Base-by-base conservation (phyloP, 192 early-diverging fungal genomes). In the Obelidium mucronatum region DNA sequence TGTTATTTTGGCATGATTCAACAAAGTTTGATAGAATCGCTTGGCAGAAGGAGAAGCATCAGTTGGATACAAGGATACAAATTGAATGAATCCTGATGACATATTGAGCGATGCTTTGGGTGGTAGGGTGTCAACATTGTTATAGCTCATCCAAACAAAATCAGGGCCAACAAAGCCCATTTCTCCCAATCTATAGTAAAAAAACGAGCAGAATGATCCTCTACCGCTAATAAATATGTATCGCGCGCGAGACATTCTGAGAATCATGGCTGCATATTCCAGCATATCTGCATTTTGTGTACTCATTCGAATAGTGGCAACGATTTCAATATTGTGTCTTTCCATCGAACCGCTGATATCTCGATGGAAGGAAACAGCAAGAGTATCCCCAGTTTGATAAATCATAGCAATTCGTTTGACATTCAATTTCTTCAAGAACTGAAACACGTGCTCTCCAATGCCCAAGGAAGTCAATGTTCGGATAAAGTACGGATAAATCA, bases 341-440 rank as follows among this genome's bases (percentile, higher is more conserved):
- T n/a, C 24, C 33, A 69, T 1, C 11, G 48, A 69, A 13, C 44
- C 44, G 19, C 15, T 11, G 51, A 69, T 44, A 69, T 69, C 40
- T 22, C 8, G 22, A 51, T n/a, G n/a, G n/a, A n/a, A n/a, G n/a
- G n/a, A n/a, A n/a, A n/a, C n/a, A n/a, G n/a, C 58, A 30, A 60
- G 58, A 15, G 22, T 31, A 30, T 60, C 58, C 13, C 31, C 58
- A 15, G 22, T 30, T 60, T 60, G n/a, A 8, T 60, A 60, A 4
- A 60, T 60, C 13, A 60, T 60, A 31, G 58, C 58, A 15, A 60
- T 31, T 60, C 31, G 22, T 30, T 19, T 60, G n/a, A 60, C 58
- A 28, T 60, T 60, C 58, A 22, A 60, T 28, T 13, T 60, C 31
- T 19, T 31, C n/a, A 60, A 30, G 13, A 60, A 26, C 22, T 30